Percentiles rank a stretch among this genome's conserved stretches.
These are phyloP conservation scores for Xylaria cubensis DNA, from an alignment of 495 filamentous ascomycete species.

Conservation along the genomic window DNA sequence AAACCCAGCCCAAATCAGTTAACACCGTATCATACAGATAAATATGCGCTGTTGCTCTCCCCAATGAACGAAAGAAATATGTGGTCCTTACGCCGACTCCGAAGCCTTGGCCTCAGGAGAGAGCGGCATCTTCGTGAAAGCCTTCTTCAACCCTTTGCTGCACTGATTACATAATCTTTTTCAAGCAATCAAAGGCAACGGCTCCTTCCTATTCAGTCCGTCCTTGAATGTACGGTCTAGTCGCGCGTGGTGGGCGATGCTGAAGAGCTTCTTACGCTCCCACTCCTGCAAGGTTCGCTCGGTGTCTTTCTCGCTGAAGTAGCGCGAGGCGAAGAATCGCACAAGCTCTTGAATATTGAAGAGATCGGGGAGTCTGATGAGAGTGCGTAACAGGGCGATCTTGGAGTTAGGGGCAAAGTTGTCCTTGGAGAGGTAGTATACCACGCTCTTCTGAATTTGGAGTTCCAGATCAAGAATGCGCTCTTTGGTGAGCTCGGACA, in stretches of 20 bases:
- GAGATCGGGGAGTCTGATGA: background rate
- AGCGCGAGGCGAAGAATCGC: background rate
- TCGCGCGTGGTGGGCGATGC: background rate
- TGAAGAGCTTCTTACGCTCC: background rate
- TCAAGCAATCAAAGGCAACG: background rate
- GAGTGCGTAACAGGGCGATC: background rate
- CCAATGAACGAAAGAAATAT: background rate
- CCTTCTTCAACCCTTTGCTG: background rate
- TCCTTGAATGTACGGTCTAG: conserved; percentile 3
- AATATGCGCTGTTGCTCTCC: background rate
- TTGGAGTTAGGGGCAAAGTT: background rate
- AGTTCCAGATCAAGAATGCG: background rate
- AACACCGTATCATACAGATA: background rate
- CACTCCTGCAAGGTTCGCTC: background rate
- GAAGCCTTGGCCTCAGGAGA: background rate
- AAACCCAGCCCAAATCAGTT: background rate
- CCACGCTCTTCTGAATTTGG: conserved; percentile 6
- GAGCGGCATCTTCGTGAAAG: background rate
- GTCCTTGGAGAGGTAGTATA: background rate
- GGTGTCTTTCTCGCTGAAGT: background rate
- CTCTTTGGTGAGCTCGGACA: background rate
- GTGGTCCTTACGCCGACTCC: background rate
- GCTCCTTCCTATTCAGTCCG: background rate
- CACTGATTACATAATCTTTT: background rate
- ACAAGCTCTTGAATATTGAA: conserved; percentile 1